These are phyloP conservation scores for Silene coronaria DNA, from an alignment of 179 eudicot species.

Conservation along the genomic window DNA sequence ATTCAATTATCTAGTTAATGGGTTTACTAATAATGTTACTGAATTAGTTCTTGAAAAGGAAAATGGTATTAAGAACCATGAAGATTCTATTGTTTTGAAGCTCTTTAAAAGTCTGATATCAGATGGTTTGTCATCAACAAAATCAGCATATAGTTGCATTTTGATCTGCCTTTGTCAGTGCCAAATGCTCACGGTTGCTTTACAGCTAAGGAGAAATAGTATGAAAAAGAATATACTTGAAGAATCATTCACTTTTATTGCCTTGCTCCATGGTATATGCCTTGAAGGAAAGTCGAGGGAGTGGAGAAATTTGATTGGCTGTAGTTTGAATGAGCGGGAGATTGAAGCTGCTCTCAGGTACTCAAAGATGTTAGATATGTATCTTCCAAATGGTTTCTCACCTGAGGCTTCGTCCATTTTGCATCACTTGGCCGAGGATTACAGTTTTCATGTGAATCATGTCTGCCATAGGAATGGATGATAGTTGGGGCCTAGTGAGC, in stretches of 20 bases:
- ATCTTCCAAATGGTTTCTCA: conserved; percentile 36
- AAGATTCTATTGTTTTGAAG: conserved; percentile 34
- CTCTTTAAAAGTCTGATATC: conserved; percentile 46
- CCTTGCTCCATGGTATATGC: conserved; percentile 67
- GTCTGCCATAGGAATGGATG: not conserved
- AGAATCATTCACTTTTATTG: conserved; percentile 54
- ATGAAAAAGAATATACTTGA: conserved; percentile 37
- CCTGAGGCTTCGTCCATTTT: conserved; percentile 55
- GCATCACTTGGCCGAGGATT: conserved; percentile 45
- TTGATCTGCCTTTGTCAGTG: conserved; percentile 65
- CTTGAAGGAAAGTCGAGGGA: conserved; percentile 61
- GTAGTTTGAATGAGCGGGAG: conserved; percentile 44
- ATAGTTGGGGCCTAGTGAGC: conserved; percentile 7
- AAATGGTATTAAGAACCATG: conserved; percentile 26
- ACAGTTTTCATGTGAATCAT: conserved; percentile 29
- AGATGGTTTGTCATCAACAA: conserved; percentile 46
- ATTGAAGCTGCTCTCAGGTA: conserved; percentile 48
- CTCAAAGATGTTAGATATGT: conserved; percentile 46
- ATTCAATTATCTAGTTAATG: conserved; percentile 60
- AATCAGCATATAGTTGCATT: conserved; percentile 64
- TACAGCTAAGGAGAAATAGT: conserved; percentile 51
- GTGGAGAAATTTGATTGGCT: conserved; percentile 54
- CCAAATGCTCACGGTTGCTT: conserved; percentile 52
- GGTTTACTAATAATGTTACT: conserved; percentile 43
- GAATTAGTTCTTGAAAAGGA: conserved; percentile 16